Evolutionary conservation across 2,329 filamentous ascomycete species (phyloP).

Genomic region (Aspergillus sp.): DNA sequence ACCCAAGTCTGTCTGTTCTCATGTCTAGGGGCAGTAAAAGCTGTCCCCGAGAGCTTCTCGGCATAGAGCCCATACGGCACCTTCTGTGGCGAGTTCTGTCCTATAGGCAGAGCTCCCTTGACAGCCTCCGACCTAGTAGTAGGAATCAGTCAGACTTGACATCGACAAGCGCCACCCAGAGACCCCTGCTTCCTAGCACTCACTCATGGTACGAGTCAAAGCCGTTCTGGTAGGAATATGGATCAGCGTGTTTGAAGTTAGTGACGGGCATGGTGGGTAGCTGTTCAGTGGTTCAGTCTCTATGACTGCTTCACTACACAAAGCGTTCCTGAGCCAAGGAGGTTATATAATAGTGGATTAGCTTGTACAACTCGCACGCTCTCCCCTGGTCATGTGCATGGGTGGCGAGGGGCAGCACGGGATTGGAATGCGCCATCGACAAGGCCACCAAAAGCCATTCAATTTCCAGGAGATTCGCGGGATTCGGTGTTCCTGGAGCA

Average conservation of each 20-base stretch:
- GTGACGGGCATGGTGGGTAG: constrained; percentile 61
- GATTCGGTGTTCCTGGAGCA: background rate
- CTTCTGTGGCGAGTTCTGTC: constrained; percentile 80
- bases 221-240: constrained; percentile 76
- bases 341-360: background rate
- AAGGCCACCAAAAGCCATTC: background rate
- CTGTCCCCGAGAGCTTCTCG: constrained; percentile 73
- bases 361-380: background rate
- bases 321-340: background rate
- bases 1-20: constrained; percentile 73
- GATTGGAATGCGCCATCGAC: background rate
- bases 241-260: constrained; percentile 63
- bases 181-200: constrained; percentile 30
- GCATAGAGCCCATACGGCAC: constrained; percentile 77
- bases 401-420: background rate
- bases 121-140: constrained; percentile 70
- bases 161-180: background rate
- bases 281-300: background rate
- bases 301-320: background rate
- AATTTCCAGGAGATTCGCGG: background rate
- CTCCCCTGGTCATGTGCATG: background rate
- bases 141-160: constrained; percentile 18
- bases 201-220: constrained; percentile 78
- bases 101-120: constrained; percentile 71
- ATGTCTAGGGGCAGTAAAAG: constrained; percentile 69